Conservation (phyloP, 192 early-diverging fungal genomes). For the Lobosporangium transversale region DNA sequence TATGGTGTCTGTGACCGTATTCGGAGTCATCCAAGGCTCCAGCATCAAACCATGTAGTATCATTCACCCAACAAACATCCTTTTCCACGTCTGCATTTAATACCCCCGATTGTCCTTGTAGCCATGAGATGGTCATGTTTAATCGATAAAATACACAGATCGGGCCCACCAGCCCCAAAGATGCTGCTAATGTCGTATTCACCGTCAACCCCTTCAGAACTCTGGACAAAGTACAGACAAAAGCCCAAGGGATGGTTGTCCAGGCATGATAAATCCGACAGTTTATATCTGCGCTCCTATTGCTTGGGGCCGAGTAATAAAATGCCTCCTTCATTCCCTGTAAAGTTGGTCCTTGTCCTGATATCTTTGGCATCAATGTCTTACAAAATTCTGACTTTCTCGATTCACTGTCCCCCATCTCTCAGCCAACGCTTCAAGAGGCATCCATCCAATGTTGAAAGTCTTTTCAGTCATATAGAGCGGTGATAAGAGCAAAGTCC, state of each 20-base stretch:
- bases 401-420: neutral
- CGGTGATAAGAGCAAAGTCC: slow-evolving; percentile 58
- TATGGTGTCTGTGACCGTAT: neutral
- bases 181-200: neutral
- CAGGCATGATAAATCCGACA: slow-evolving; percentile 8
- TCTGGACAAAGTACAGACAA: slow-evolving; percentile 2
- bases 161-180: neutral
- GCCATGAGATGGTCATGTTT: slow-evolving; percentile 12
- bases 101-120: slow-evolving; percentile 1
- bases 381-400: neutral
- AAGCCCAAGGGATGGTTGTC: slow-evolving; percentile 14
- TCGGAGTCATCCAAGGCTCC: slow-evolving; percentile 21
- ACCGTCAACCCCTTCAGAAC: neutral
- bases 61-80: slow-evolving; percentile 21
- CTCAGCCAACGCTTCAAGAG: neutral
- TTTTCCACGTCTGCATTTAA: no score
- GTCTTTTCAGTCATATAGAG: slow-evolving; percentile 2
- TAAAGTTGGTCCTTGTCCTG: neutral
- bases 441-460: neutral
- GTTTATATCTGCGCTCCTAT: neutral
- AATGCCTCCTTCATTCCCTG: neutral
- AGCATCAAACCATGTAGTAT: neutral
- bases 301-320: neutral
- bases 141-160: slow-evolving; percentile 18
- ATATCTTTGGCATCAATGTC: neutral